Evolutionary conservation across 768 basidiomycete genomes (phyloP).

Genomic region (Sarcodon aspratus): DNA sequence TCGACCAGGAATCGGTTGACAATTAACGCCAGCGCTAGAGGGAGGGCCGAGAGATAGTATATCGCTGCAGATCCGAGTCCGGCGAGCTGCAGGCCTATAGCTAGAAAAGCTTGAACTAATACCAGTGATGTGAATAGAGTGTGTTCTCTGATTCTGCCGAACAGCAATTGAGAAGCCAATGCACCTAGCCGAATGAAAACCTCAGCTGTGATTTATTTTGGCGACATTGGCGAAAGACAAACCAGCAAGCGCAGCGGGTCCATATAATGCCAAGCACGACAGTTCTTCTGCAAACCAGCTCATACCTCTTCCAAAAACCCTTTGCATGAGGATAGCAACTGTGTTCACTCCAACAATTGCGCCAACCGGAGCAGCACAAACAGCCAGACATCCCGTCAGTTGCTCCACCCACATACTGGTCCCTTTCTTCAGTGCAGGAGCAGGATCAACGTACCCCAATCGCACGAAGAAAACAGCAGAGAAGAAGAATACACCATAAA

Average conservation of each 20-base stretch:
- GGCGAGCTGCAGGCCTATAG: slow-evolving; percentile 48
- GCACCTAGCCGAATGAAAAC: slow-evolving; percentile 32
- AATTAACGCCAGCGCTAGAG: slow-evolving; percentile 45
- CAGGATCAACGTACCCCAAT: slow-evolving; percentile 22
- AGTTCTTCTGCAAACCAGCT: slow-evolving; percentile 80
- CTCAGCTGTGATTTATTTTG: neutral
- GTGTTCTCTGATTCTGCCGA: slow-evolving; percentile 45
- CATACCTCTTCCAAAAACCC: slow-evolving; percentile 54
- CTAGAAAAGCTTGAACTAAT: slow-evolving; percentile 45
- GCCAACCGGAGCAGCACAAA: slow-evolving; percentile 39
- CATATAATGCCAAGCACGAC: slow-evolving; percentile 56
- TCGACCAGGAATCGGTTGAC: slow-evolving; percentile 33
- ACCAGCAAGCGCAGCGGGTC: slow-evolving; percentile 66
- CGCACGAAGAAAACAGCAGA: slow-evolving; percentile 35
- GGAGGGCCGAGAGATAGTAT: slow-evolving; percentile 50
- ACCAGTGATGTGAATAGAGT: slow-evolving; percentile 49
- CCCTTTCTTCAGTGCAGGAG: slow-evolving; percentile 22
- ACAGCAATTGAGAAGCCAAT: slow-evolving; percentile 47
- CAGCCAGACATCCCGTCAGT: slow-evolving; percentile 33
- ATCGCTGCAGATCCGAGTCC: slow-evolving; percentile 70
- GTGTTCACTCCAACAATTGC: slow-evolving; percentile 55
- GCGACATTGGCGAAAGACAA: slow-evolving; percentile 11
- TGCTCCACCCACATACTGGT: slow-evolving; percentile 30
- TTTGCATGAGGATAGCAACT: slow-evolving; percentile 58
- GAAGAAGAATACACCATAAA: slow-evolving; percentile 44